Base-by-base conservation (phyloP, 2,329 filamentous ascomycete genomes). In the Paramyrothecium roridum region DNA sequence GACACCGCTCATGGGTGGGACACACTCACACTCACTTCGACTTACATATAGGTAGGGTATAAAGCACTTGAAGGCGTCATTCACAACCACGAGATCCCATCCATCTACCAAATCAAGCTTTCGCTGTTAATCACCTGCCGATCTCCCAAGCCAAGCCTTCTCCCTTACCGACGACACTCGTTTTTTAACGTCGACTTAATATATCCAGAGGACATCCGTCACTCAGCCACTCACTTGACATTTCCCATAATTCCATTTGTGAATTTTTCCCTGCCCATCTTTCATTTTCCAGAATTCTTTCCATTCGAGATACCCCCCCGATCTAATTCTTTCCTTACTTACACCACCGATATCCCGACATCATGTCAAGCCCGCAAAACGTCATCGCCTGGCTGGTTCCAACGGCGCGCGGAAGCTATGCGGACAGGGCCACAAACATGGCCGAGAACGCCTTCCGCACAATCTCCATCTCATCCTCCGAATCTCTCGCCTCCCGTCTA, bases 381-480 rank as follows among this genome's bases (percentile, higher is more conserved):
- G 63, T 72, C 56, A 73, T 74, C 62, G 72, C 72, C 62, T 74
- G 71, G 71, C 70, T 74, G 60, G 67, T 74, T 51, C 72, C 71
- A 45, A 70, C 71, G 56, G 63, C 70, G 21, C 65, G 66, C 50
- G 63, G 66, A 59, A 66, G 69, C 11, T 57, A 56, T 56, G 69
- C 70, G 57, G 70, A 73, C 52, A 68, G 69, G 54, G 61, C 69
- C 30, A 66, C 68, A 3, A 55, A 64, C 26, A 64, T 69, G 20
- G 58, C 67, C 43, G 67, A 69, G 54, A 74, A 74, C 64, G 54
- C 61, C 53, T 60, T 59, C 53, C 65, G 64, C 52, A 58, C 63
- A 46, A 56, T 68, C 52, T 53, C 61, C 26, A 65, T 64, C 23
- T 52, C 60, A 8, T 65, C 66, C 8, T 63, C 64, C 13, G 16